Percentiles rank a stretch among this genome's conserved stretches.
Evolutionary conservation across 805 yeast species (phyloP).

Genomic region (Kazachstania bromeliacearum): DNA sequence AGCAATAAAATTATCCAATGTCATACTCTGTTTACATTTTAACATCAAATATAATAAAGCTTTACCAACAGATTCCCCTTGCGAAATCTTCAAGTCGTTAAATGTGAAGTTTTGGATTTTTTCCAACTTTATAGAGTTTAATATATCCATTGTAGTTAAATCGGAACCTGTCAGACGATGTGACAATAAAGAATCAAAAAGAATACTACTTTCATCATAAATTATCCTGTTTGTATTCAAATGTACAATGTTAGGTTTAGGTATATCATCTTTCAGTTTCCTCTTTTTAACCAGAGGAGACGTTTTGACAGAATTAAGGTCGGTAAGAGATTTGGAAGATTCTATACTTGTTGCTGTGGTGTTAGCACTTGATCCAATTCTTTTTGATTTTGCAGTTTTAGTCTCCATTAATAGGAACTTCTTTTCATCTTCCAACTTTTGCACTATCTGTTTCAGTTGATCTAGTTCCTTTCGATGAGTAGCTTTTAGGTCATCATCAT

Average conservation of each 20-base stretch:
- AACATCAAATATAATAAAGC: slow-evolving; percentile 11
- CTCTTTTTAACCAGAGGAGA: slow-evolving; percentile 8
- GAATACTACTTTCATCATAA: slow-evolving; percentile 19
- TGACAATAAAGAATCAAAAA: slow-evolving; percentile 19
- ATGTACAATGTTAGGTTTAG: slow-evolving; percentile 7
- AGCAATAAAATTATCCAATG: slow-evolving; percentile 22
- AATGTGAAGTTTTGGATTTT: slow-evolving; percentile 11
- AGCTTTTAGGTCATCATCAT: slow-evolving; percentile 17
- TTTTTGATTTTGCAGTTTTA: slow-evolving; percentile 18
- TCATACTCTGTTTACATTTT: slow-evolving; percentile 11
- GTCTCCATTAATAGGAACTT: slow-evolving; percentile 44
- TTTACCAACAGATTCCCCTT: slow-evolving; percentile 21
- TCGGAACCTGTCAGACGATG: slow-evolving; percentile 20
- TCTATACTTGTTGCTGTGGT: slow-evolving; percentile 1
- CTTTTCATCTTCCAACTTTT: slow-evolving; percentile 44
- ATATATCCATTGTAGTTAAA: slow-evolving; percentile 22
- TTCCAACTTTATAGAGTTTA: slow-evolving; percentile 15
- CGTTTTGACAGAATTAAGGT: background rate
- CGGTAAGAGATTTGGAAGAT: background rate
- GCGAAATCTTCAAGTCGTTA: slow-evolving; percentile 11
- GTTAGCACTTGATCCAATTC: slow-evolving; percentile 3
- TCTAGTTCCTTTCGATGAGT: slow-evolving; percentile 29
- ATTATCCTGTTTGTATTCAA: slow-evolving; percentile 14
- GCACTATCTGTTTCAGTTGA: slow-evolving; percentile 34
- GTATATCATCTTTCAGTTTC: slow-evolving; percentile 5